Percentiles rank a stretch among this genome's conserved stretches.
These are phyloP conservation scores for Phytophthora multivora DNA, from an alignment of 352 stramenopile genomes.

Conservation along the genomic window DNA sequence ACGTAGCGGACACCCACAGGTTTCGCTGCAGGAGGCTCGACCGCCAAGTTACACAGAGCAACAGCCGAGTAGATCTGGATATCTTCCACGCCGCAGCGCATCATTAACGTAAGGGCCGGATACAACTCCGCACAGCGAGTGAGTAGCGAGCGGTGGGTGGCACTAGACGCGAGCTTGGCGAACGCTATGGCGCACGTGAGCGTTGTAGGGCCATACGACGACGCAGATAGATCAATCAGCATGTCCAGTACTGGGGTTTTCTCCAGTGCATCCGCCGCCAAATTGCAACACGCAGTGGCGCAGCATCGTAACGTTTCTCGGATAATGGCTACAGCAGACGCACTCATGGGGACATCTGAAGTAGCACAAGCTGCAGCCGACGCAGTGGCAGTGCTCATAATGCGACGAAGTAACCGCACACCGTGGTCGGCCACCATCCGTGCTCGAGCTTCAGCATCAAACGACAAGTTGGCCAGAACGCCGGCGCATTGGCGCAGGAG, in stretches of 20 bases:
- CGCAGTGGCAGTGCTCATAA: constrained; percentile 52
- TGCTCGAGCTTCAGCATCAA: constrained; percentile 60
- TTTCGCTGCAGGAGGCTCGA: constrained; percentile 50
- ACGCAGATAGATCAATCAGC: constrained; percentile 76
- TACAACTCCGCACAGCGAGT: constrained; percentile 77
- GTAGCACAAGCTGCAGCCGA: constrained; percentile 21
- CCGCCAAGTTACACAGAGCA: constrained; percentile 83
- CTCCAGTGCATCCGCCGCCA: constrained; percentile 69
- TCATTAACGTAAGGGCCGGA: constrained; percentile 84
- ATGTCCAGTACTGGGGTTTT: constrained; percentile 75
- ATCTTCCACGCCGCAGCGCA: constrained; percentile 86
- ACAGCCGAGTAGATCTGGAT: constrained; percentile 91
- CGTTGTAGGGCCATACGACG: constrained; percentile 64
- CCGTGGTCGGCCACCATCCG: constrained; percentile 70
- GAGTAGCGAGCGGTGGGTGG: constrained; percentile 53
- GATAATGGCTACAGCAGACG: constrained; percentile 31
- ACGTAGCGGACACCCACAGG: constrained; percentile 67
- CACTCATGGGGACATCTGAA: constrained; percentile 25
- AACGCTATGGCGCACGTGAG: constrained; percentile 83
- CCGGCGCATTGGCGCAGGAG: constrained; percentile 65
- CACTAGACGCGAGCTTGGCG: constrained; percentile 72
- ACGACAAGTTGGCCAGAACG: constrained; percentile 76
- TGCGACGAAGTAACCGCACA: constrained; percentile 67
- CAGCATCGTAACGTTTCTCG: constrained; percentile 76
- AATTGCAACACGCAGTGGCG: constrained; percentile 76